A percentile compares a stretch with the other conserved stretches of the same genome.
Conservation (phyloP, 73 alveolate genomes). For the Blepharisma japonicum region DNA sequence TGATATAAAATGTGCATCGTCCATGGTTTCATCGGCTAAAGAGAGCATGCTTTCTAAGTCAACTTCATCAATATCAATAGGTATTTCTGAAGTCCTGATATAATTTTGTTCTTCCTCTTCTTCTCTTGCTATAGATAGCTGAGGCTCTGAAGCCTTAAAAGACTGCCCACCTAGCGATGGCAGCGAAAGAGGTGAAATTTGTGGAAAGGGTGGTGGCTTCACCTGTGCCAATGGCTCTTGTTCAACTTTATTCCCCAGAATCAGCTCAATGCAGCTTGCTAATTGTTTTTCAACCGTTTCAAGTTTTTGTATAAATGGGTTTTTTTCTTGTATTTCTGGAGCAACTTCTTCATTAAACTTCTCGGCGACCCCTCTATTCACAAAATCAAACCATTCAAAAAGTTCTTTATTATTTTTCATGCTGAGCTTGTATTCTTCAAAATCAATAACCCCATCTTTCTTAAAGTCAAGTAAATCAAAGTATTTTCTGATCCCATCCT, state of each 20-base stretch:
- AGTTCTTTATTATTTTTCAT: constrained; percentile 11
- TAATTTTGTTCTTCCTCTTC: too few relatives aligned
- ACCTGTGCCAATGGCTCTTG: not conserved
- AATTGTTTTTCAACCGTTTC: constrained; percentile 10
- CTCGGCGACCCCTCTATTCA: not conserved
- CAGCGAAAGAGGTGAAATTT: too few relatives aligned
- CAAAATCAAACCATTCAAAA: constrained; percentile 19
- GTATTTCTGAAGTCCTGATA: too few relatives aligned
- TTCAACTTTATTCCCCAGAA: not conserved
- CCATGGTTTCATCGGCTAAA: not conserved
- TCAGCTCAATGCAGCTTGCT: not conserved
- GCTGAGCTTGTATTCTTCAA: constrained; percentile 17
- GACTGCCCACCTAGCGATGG: too few relatives aligned
- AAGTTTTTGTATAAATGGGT: not conserved
- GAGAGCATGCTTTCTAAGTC: not conserved
- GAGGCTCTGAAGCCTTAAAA: too few relatives aligned
- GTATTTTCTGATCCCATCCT: not conserved
- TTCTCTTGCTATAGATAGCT: too few relatives aligned
- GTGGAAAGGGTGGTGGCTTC: not conserved
- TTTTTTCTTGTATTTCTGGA: not conserved
- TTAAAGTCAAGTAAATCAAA: constrained; percentile 13
- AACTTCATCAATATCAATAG: not conserved
- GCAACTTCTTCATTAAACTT: not conserved
- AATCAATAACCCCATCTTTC: constrained; percentile 30
- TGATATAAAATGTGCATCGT: not conserved